These are phyloP conservation scores for Coriaria nepalensis DNA, from an alignment of 306 rosid genomes.

Conservation along the genomic window DNA sequence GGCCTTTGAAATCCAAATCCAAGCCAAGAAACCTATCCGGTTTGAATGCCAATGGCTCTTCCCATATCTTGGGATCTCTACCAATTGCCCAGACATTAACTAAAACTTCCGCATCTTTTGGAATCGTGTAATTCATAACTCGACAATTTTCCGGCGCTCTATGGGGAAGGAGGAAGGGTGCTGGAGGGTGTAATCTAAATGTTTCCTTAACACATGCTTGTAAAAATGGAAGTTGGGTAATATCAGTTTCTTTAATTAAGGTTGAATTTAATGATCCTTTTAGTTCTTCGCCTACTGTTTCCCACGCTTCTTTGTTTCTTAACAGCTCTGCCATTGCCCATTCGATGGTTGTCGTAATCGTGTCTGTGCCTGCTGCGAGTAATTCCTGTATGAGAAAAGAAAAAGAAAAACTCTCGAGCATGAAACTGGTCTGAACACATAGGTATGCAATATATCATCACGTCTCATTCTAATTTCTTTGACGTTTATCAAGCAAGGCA, in stretches of 20 bases:
- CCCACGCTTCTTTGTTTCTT: conserved; percentile 6
- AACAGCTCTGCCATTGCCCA: conserved; percentile 23
- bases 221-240: conserved; percentile 14
- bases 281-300: conserved; percentile 10
- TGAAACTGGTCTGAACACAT: no score
- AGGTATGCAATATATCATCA: no score
- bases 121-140: conserved; percentile 11
- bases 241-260: conserved; percentile 13
- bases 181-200: conserved; percentile 22
- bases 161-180: conserved; percentile 17
- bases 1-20: conserved; percentile 19
- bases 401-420: no score
- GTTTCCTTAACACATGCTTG: conserved; percentile 25
- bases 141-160: conserved; percentile 1
- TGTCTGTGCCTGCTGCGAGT: conserved; percentile 13
- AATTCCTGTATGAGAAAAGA: no score
- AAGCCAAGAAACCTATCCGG: conserved; percentile 25
- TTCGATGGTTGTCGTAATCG: conserved; percentile 16
- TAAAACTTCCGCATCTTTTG: conserved; percentile 17
- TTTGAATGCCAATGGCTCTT: conserved; percentile 12
- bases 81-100: conserved; percentile 33
- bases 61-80: conserved; percentile 20
- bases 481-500: no score
- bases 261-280: neutral
- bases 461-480: no score